Evolutionary conservation across 1,284 basidiomycete genomes (phyloP).

Genomic region (Quambalaria eucalypti): DNA sequence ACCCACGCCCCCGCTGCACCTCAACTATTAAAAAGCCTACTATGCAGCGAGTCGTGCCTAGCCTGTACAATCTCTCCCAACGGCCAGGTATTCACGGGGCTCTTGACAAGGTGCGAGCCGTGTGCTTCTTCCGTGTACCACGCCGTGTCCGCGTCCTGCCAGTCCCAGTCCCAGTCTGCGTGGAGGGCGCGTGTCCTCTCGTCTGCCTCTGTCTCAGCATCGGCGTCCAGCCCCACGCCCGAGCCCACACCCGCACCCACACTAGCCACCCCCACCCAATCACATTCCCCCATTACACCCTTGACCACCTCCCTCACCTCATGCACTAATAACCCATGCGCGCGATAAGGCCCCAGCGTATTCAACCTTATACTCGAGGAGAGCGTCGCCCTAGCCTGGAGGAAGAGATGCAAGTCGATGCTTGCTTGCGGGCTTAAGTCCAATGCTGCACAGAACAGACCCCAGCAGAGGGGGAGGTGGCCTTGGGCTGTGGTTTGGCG

Average conservation of each 20-base stretch:
- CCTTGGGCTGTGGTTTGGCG: conserved; percentile 38
- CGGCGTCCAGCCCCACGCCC: too few species aligned
- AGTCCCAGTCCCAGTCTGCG: neutral
- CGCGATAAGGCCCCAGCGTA: conserved; percentile 79
- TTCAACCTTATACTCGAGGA: conserved; percentile 88
- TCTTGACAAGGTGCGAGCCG: neutral
- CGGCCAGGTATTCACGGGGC: conserved; percentile 58
- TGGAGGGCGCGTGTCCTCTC: too few species aligned
- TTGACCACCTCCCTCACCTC: conserved; percentile 49
- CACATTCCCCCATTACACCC: conserved; percentile 5
- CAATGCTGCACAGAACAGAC: conserved; percentile 61
- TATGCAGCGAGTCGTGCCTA: conserved; percentile 88
- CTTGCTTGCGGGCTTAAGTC: conserved; percentile 50
- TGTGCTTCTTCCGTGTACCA: neutral
- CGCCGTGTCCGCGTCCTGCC: neutral
- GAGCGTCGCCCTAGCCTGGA: conserved; percentile 78
- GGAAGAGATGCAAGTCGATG: conserved; percentile 76
- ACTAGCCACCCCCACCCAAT: too few species aligned
- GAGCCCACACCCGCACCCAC: too few species aligned
- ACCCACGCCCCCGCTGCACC: neutral
- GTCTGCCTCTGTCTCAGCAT: too few species aligned
- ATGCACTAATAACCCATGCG: conserved; percentile 77
- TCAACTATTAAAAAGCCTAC: conserved; percentile 76
- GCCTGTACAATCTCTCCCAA: conserved; percentile 84
- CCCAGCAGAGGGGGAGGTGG: conserved; percentile 84